Evolutionary conservation across 106 monocot species (phyloP).

Genomic region (Alisma plantagoaquatica): DNA sequence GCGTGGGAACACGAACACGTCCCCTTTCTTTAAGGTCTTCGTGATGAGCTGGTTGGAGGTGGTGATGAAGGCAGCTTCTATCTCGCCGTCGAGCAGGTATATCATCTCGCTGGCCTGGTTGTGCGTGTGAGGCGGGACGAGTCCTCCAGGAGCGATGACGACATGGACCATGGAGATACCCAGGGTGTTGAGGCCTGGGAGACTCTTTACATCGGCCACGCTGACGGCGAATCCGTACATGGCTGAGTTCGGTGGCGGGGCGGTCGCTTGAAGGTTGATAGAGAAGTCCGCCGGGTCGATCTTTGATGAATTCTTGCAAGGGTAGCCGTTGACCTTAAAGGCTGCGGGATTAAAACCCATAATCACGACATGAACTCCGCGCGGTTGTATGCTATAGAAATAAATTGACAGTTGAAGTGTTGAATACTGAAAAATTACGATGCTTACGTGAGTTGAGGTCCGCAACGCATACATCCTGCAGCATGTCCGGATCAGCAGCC

Average conservation of each 20-base stretch:
- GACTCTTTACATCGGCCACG: constrained; percentile 10
- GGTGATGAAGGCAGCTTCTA: constrained; percentile 10
- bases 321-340: constrained; percentile 38
- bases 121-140: too few relatives aligned
- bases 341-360: too few relatives aligned
- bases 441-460: too few relatives aligned
- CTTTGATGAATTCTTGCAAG: constrained; percentile 36
- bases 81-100: constrained; percentile 6
- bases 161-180: constrained; percentile 3
- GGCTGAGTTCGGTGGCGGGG: too few relatives aligned
- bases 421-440: too few relatives aligned
- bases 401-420: too few relatives aligned
- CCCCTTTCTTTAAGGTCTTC: constrained; percentile 12
- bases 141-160: constrained; percentile 7
- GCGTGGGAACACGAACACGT: constrained; percentile 15
- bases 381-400: too few relatives aligned
- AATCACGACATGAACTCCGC: too few relatives aligned
- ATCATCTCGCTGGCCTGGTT: constrained; percentile 9
- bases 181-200: constrained; percentile 22
- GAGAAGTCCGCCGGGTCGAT: constrained; percentile 35
- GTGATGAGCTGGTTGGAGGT: too few relatives aligned
- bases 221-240: constrained; percentile 21
- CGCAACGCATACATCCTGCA: too few relatives aligned
- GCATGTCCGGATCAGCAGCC: constrained; percentile 46
- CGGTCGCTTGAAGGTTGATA: constrained; percentile 15